phyloP scores from a whole-genome alignment of 2,329 filamentous ascomycete species.

The Arachnopeziza araneosa region DNA sequence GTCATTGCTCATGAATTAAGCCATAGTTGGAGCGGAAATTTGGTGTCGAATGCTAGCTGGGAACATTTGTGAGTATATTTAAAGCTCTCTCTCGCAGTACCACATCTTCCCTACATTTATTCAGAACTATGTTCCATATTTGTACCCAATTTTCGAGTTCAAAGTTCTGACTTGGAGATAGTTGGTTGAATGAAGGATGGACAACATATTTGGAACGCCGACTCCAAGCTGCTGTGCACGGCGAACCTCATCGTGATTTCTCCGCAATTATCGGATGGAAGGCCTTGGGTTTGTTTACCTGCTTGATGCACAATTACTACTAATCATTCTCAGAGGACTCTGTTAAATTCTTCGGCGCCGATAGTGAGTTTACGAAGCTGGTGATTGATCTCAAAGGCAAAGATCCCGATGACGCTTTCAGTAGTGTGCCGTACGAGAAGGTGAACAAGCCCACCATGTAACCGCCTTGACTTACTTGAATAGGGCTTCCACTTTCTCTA shows the following conservation, averaged over 20 bases:
- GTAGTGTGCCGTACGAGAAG: conserved; percentile 88
- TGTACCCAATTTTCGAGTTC: no score
- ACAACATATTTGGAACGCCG: conserved; percentile 91
- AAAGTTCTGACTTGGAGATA: conserved; percentile 22
- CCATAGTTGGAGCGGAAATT: conserved; percentile 83
- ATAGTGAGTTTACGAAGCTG: conserved; percentile 91
- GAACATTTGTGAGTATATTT: conserved; percentile 60
- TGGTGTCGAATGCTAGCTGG: conserved; percentile 74
- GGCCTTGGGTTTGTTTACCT: conserved; percentile 36
- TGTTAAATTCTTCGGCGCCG: conserved; percentile 69
- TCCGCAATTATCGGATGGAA: conserved; percentile 97
- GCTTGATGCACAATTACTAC: neutral
- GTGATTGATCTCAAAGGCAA: conserved; percentile 82
- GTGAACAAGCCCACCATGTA: conserved; percentile 4
- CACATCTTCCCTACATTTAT: neutral
- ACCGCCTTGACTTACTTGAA: neutral
- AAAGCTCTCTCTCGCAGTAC: neutral
- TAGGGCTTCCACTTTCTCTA: conserved; percentile 86
- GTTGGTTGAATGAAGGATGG: conserved; percentile 77
- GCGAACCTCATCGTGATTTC: conserved; percentile 83
- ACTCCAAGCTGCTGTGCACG: conserved; percentile 71
- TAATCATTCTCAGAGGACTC: conserved; percentile 54
- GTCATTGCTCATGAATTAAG: conserved; percentile 85
- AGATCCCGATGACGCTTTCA: conserved; percentile 95
- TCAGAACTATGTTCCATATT: no score